Conservation (phyloP, 805 yeast species). For the Lachancea kluyveri region DNA sequence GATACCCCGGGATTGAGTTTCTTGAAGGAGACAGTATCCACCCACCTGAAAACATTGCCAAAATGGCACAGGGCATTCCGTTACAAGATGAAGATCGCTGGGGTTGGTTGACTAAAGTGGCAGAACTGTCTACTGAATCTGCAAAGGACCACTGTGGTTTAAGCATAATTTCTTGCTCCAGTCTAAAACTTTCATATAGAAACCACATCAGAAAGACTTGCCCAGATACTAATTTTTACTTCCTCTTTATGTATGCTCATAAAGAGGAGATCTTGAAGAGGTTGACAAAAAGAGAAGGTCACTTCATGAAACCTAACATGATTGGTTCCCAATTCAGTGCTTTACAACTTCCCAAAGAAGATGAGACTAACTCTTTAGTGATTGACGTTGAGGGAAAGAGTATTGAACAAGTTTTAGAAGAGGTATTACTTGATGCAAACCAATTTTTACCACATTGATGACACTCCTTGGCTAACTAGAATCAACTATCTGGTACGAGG, state of each 20-base stretch:
- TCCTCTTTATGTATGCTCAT: conserved; percentile 63
- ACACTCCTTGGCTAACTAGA: too few species aligned
- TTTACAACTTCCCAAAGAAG: conserved; percentile 60
- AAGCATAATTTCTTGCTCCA: conserved; percentile 73
- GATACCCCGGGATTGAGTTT: conserved; percentile 43
- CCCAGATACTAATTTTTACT: conserved; percentile 40
- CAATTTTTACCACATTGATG: too few species aligned
- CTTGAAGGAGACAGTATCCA: conserved; percentile 86
- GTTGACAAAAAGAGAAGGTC: conserved; percentile 59
- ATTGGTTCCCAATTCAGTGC: conserved; percentile 69
- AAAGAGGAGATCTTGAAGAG: conserved; percentile 55
- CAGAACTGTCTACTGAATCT: conserved; percentile 34
- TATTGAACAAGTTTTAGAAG: conserved; percentile 18
- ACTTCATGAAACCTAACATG: conserved; percentile 86
- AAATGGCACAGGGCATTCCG: conserved; percentile 80
- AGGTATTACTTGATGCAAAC: too few species aligned
- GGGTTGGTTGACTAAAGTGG: conserved; percentile 71
- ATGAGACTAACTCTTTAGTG: conserved; percentile 26
- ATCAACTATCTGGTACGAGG: too few species aligned
- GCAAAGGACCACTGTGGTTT: conserved; percentile 31
- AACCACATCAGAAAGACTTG: conserved; percentile 41
- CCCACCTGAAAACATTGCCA: conserved; percentile 63
- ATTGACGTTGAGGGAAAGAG: conserved; percentile 26
- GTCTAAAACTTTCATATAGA: conserved; percentile 71
- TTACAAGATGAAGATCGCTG: conserved; percentile 86